Evolutionary conservation across 2,329 filamentous ascomycete genomes (phyloP), one percentile per base, ranked within the genome.

Genomic region (Colletotrichum zoysiae): DNA sequence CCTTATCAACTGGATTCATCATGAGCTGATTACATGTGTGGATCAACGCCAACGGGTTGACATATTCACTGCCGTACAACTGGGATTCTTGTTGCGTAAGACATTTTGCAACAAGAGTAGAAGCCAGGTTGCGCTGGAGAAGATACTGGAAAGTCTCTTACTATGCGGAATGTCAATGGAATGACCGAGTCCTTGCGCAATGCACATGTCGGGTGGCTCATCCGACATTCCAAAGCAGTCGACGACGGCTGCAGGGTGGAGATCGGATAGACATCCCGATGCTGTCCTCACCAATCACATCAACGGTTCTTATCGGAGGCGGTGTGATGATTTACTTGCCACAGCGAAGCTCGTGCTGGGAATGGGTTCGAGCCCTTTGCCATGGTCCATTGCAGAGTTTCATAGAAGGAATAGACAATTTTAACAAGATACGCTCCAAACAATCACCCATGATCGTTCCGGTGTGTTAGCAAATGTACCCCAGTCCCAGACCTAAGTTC

Each of bases 391-490:
- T n/a, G 46, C 23, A 14, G 57, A 14, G 3, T 62, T 64, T 67
- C 26, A 59, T 56, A 20, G 50, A 50, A 16, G 53, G n/a, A 18
- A 30, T 67, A 5, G 23, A 62, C 2, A 38, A 95, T 82, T 95
- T 95, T 84, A 92, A 93, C 78, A 81, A 83, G n/a, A 90, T 93
- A 64, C 91, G 95, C 82, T 86, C 85, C 46, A 86, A 86, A 7
- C 89, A 7, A 88, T 90, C 0, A 83, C 87, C 67, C 94, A 88
- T 82, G 85, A 90, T 76, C 75, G 79, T 20, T 70, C 78, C 1
- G 77, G 82, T 12, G 74, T 78, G 60, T n/a, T 48, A 1, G 89
- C 90, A 78, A 84, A 82, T 71, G 88, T 85, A 80, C 91, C 88
- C 40, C 87, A 93, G 78, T 90, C 92, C 84, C 86, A 20, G 81